Conservation (phyloP, 2,329 filamentous ascomycete species). For the Mycosphaerella arachidis region DNA sequence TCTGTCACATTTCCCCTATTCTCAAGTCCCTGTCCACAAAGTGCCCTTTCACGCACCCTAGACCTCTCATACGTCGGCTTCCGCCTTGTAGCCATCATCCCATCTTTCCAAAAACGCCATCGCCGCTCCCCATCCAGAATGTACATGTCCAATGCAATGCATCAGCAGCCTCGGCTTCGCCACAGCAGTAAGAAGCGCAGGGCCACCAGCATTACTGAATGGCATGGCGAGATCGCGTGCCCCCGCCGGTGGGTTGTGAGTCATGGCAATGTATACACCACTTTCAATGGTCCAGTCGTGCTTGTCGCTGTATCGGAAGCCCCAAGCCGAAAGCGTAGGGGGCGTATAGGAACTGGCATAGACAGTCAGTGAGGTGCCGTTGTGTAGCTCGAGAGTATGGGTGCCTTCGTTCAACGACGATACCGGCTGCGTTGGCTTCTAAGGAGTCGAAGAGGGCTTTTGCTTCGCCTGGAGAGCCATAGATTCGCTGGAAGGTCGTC, state of each 20-base stretch:
- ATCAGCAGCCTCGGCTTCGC: slow-evolving; percentile 48
- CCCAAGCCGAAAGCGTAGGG: slow-evolving; percentile 45
- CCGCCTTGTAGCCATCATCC: slow-evolving; percentile 12
- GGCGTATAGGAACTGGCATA: slow-evolving; percentile 55
- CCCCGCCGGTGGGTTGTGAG: slow-evolving; percentile 55
- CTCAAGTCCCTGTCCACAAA: slow-evolving; percentile 19
- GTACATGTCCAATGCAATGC: slow-evolving; percentile 62
- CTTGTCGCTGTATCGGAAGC: slow-evolving; percentile 53
- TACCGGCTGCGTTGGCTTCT: slow-evolving; percentile 42
- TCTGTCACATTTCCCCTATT: slow-evolving; percentile 17
- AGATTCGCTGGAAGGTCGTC: slow-evolving; percentile 2
- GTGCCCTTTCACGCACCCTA: slow-evolving; percentile 43
- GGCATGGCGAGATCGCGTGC: slow-evolving; percentile 44
- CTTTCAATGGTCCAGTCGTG: slow-evolving; percentile 31
- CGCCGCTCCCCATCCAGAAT: slow-evolving; percentile 50
- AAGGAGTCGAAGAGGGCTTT: slow-evolving; percentile 16
- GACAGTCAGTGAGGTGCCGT: slow-evolving; percentile 48
- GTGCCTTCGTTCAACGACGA: slow-evolving; percentile 56
- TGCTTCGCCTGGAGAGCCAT: slow-evolving; percentile 16
- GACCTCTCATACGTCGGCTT: slow-evolving; percentile 40
- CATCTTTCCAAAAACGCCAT: slow-evolving; percentile 37
- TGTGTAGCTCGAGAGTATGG: slow-evolving; percentile 43
- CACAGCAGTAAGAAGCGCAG: slow-evolving; percentile 50
- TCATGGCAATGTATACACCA: slow-evolving; percentile 54
- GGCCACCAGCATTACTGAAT: slow-evolving; percentile 49